phyloP scores from a whole-genome alignment of 257 asterid genomes.

The Verbena officinalis region DNA sequence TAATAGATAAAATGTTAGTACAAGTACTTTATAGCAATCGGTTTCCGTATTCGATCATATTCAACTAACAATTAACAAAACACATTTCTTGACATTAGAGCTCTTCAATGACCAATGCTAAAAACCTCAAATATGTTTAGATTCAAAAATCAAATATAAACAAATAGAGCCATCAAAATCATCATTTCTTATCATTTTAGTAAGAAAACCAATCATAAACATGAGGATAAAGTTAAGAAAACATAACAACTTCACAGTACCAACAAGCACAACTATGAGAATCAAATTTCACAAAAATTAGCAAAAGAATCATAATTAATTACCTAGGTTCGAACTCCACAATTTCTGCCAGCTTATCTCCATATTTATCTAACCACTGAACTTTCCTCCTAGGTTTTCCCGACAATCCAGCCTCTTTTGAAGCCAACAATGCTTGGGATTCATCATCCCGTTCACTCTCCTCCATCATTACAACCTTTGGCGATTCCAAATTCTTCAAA shows the following conservation, averaged over 20 bases:
- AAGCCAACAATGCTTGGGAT: constrained; percentile 51
- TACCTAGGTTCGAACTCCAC: constrained; percentile 94
- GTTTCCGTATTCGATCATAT: not conserved
- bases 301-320: not conserved
- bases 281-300: constrained; percentile 18
- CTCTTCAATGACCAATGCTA: not conserved
- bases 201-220: not conserved
- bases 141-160: not conserved
- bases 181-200: not conserved
- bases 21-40: not conserved
- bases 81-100: no score
- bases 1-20: not conserved
- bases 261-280: not conserved
- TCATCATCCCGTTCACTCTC: constrained; percentile 61
- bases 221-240: not conserved
- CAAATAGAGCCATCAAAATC: not conserved
- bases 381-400: constrained; percentile 75
- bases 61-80: not conserved
- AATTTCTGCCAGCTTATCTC: constrained; percentile 76
- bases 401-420: constrained; percentile 40
- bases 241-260: not conserved
- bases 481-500: constrained; percentile 37
- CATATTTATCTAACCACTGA: constrained; percentile 86
- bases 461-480: constrained; percentile 43
- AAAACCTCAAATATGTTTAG: not conserved